Evolutionary conservation across 192 early-diverging fungal genomes (phyloP), one percentile per base, ranked within the genome.

Genomic region (Backusella circina): DNA sequence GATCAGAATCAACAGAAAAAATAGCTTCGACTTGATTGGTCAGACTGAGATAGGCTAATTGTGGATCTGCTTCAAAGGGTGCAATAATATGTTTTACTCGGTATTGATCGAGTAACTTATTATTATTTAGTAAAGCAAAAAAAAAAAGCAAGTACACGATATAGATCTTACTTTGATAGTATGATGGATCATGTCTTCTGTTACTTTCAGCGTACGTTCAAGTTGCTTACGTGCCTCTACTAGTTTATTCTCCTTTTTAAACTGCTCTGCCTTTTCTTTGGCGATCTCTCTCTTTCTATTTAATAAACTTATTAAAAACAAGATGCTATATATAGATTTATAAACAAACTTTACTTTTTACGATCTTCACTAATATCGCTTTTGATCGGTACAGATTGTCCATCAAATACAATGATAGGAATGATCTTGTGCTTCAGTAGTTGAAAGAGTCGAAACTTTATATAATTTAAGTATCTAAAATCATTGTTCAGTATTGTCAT

Each of bases 1-100:
- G 74, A 80, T 99, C 98, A 1, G 95, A 97, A 84, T 99, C 98
- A 78, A 99, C 98, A 0, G 97, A 95, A 12, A 99, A 88, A 13
- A 95, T 86, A 5, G 95, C 97, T 9, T 86, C 73, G 9, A 95
- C 91, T n/a, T 92, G 21, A 1, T 90, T 90, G n/a, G 74, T 81
- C 8, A 88, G 79, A 32, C 93, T 89, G 16, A 99, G 81, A 74
- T 88, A 99, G 0, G 94, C 93, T 64, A 99, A 81, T 81, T 99
- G 98, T 6, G 97, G 93, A 77, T 99, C 98, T 0, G 98, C 98
- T 80, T 99, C 98, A 75, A 95, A 99, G 0, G 98, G 98, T 7
- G 98, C 96, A 0, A 98, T 95, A 2, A 97, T 77, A 82, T 88
- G 97, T 39, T 90, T 80, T 31, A 99, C 85, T 15, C 88, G 84